These are phyloP conservation scores for Fusarium humuli DNA, from an alignment of 2,329 filamentous ascomycete species.

Conservation along the genomic window DNA sequence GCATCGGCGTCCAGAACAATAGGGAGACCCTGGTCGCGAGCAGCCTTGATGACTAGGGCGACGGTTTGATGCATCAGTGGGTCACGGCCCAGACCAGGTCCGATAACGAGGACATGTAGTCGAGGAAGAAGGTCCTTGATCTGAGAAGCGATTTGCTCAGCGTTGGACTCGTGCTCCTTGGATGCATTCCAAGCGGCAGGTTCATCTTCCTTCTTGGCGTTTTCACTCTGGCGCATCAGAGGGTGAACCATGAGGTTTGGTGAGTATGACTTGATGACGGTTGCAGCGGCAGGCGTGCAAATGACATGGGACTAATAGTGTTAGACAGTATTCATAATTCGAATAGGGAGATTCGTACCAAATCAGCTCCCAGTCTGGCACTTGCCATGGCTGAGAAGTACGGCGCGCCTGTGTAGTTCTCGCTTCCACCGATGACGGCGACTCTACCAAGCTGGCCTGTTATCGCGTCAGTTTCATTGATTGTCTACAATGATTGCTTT, in stretches of 20 bases:
- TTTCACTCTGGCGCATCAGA: constrained; percentile 81
- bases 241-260: constrained; percentile 99
- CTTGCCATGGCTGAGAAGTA: constrained; percentile 99
- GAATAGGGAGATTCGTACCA: constrained; percentile 66
- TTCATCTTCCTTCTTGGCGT: constrained; percentile 54
- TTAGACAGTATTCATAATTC: constrained; percentile 4
- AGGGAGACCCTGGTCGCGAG: constrained; percentile 76
- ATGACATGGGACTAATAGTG: constrained; percentile 83
- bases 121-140: constrained; percentile 86
- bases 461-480: constrained; percentile 15
- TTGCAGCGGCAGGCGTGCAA: constrained; percentile 87
- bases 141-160: constrained; percentile 70
- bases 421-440: constrained; percentile 92
- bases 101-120: constrained; percentile 91
- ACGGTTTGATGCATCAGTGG: constrained; percentile 90
- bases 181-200: constrained; percentile 52
- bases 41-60: constrained; percentile 80
- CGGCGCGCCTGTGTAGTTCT: constrained; percentile 96
- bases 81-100: constrained; percentile 91
- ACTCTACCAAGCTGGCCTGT: constrained; percentile 91
- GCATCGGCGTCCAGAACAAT: constrained; percentile 95
- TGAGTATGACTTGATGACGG: constrained; percentile 97
- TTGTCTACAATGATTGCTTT: background rate
- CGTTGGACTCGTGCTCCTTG: constrained; percentile 60
- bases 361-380: constrained; percentile 87